Percentiles rank a stretch among this genome's conserved stretches.
Evolutionary conservation across 2,329 filamentous ascomycete species (phyloP).

Genomic region (Sclerotinia borealis): DNA sequence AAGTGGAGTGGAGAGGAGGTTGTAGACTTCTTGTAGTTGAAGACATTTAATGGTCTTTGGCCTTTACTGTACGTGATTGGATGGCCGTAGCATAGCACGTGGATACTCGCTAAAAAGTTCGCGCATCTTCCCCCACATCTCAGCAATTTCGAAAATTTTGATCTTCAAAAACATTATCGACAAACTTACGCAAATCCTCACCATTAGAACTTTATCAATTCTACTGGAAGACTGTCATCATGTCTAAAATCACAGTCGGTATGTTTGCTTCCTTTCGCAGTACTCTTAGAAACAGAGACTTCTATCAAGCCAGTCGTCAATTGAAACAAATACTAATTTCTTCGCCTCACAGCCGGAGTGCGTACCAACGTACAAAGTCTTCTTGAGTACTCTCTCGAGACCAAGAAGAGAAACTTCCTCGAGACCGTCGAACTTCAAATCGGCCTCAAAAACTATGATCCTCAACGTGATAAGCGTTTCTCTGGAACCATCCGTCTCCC

Average conservation of each 20-base stretch:
- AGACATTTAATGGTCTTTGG: neutral
- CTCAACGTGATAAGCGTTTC: slow-evolving; percentile 99
- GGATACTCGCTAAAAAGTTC: slow-evolving; percentile 5
- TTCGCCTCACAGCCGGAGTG: slow-evolving; percentile 71
- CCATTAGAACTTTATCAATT: slow-evolving; percentile 62
- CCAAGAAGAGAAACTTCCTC: slow-evolving; percentile 98
- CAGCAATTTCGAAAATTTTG: slow-evolving; percentile 12
- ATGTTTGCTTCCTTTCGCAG: slow-evolving; percentile 29
- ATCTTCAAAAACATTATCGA: slow-evolving; percentile 1
- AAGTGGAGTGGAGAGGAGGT: too few species aligned
- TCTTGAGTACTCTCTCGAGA: slow-evolving; percentile 89
- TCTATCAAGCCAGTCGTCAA: neutral
- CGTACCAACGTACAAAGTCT: slow-evolving; percentile 89
- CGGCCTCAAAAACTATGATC: slow-evolving; percentile 98
- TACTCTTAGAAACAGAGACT: neutral
- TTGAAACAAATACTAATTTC: slow-evolving; percentile 12
- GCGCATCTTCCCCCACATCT: neutral
- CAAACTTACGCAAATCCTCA: slow-evolving; percentile 48
- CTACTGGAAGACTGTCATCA: slow-evolving; percentile 84
- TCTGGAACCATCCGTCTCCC: slow-evolving; percentile 97
- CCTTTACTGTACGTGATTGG: neutral
- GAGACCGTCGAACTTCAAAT: slow-evolving; percentile 90
- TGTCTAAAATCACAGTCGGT: slow-evolving; percentile 84
- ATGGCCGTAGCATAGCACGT: neutral
- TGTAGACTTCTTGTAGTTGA: neutral